A percentile compares a stretch with the other conserved stretches of the same genome.
Evolutionary conservation across 164 flowering plant genomes (phyloP).

Genomic region (Dillenia turbinata): DNA sequence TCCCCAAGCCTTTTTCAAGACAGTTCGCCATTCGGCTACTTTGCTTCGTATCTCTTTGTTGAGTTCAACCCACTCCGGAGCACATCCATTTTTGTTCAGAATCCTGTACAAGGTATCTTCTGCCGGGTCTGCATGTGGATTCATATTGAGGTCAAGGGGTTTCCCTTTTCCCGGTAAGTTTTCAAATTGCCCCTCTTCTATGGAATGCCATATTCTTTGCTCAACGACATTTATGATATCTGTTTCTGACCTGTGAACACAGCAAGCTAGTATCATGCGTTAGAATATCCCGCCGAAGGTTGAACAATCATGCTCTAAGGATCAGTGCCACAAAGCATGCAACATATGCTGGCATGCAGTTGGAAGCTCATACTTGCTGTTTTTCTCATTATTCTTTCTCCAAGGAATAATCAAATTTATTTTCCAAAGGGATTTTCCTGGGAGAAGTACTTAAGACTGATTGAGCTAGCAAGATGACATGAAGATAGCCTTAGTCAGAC

Average conservation of each 20-base stretch:
- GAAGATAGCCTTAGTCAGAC: too few species aligned
- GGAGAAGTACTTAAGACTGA: too few species aligned
- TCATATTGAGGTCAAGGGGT: slow-evolving; percentile 59
- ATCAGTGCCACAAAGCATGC: too few species aligned
- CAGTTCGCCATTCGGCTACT: slow-evolving; percentile 54
- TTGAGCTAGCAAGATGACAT: too few species aligned
- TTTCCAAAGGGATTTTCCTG: too few species aligned
- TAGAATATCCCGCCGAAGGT: too few species aligned
- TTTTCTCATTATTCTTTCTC: too few species aligned
- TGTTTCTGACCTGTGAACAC: slow-evolving; percentile 71
- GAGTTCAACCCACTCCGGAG: slow-evolving; percentile 95
- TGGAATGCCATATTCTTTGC: slow-evolving; percentile 89
- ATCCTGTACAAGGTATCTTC: slow-evolving; percentile 87
- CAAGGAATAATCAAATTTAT: too few species aligned
- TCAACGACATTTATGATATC: slow-evolving; percentile 82
- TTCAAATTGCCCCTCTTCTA: slow-evolving; percentile 94
- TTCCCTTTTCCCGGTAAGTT: slow-evolving; percentile 96
- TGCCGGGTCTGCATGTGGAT: slow-evolving; percentile 92
- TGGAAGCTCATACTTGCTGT: too few species aligned
- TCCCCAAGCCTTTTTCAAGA: slow-evolving; percentile 62
- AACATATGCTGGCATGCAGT: too few species aligned
- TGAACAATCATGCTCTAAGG: too few species aligned
- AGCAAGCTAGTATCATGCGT: background rate
- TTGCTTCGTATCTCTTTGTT: slow-evolving; percentile 73
- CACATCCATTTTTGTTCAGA: slow-evolving; percentile 74